Evolutionary conservation across 768 basidiomycete species (phyloP), one percentile per base, ranked within the genome.

Genomic region (Trametes meyenii): DNA sequence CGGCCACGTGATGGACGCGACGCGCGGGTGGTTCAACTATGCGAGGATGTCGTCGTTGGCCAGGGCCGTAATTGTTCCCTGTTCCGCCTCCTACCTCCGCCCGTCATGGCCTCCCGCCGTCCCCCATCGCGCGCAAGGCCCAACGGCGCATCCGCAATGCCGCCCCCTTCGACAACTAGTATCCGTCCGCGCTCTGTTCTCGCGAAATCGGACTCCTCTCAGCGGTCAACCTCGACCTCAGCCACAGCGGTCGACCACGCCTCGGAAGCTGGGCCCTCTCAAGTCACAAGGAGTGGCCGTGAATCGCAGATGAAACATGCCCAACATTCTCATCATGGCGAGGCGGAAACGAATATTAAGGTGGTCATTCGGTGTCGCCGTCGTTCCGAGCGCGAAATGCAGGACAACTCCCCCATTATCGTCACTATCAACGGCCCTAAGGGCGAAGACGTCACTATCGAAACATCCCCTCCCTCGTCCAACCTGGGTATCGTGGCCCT

Each of bases 341-440:
- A 83, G 24, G 69, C 78, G 3, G 94, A 91, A 71, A 86, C 86
- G 8, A 93, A 97, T 69, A 98, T 99, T 13, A 90, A 94, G 73
- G 96, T 99, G 17, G 92, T 94, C 11, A 85, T 98, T 48, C 86
- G 96, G 17, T 96, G 92, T 72, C 82, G 96, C 70, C 85, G 85
- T 36, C 88, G 94, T 26, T 95, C 93, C 1, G 85, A 91, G 56
- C 86, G 87, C 59, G 96, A 98, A 74, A 82, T 95, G 3, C 81
- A 88, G 50, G 89, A 93, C 60, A 89, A 88, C 61, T 94, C 95
- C 0, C 92, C 95, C 17, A 90, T 89, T 59, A 94, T 97, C 69
- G 87, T 94, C 61, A 83, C 83, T 48, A 90, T 92, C 1, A 78
- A 81, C 29, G 93, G 93, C 40, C 83, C 94, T 21, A 87, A 87